A percentile compares a stretch with the other conserved stretches of the same genome.
Evolutionary conservation across 257 asterid species (phyloP).

Genomic region (Handroanthus guayacan): DNA sequence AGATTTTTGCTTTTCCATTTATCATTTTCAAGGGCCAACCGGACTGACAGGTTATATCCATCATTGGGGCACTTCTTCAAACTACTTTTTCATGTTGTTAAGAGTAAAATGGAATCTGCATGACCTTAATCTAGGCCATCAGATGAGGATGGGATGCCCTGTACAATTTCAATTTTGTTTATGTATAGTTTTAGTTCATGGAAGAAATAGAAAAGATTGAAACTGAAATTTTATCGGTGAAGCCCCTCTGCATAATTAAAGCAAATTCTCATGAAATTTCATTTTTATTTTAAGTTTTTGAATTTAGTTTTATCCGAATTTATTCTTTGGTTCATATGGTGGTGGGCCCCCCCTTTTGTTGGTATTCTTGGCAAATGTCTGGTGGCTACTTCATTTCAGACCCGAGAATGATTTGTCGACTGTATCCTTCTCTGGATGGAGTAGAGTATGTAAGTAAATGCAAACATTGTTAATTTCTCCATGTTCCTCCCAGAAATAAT

Average conservation of each 20-base stretch:
- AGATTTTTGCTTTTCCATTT: background rate
- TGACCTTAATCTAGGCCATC: constrained; percentile 3
- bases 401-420: constrained; percentile 94
- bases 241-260: constrained; percentile 7
- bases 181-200: background rate
- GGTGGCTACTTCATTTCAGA: constrained; percentile 91
- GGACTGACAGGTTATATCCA: background rate
- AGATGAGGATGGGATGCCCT: background rate
- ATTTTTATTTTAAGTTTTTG: background rate
- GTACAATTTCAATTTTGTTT: background rate
- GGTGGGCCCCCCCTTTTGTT: constrained; percentile 28
- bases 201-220: background rate
- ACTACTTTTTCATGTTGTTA: background rate
- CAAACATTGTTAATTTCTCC: no score
- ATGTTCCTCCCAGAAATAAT: background rate
- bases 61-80: background rate
- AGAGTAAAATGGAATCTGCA: background rate
- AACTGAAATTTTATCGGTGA: constrained; percentile 1
- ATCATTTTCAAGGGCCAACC: no score
- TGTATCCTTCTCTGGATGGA: constrained; percentile 94
- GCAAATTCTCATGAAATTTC: constrained; percentile 18
- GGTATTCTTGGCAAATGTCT: constrained; percentile 61
- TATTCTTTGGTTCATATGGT: constrained; percentile 1
- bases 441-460: constrained; percentile 81
- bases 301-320: constrained; percentile 6